Percentiles rank a stretch among this genome's conserved stretches.
Conservation (phyloP, 2,329 filamentous ascomycete species). For the Scleromitrula shiraiana region DNA sequence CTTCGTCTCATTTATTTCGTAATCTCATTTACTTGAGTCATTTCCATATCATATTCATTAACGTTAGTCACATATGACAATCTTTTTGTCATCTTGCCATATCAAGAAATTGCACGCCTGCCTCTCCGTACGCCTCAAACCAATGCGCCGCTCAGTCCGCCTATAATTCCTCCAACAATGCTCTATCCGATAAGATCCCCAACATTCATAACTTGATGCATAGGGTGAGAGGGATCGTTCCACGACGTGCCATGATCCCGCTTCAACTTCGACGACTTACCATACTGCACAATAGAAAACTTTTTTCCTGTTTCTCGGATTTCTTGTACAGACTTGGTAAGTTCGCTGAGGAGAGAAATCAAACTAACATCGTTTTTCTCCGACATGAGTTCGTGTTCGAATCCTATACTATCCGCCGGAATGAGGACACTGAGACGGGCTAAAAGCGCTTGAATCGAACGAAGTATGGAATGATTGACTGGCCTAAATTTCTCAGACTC, state of each 20-base stretch:
- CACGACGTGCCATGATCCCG: constrained; percentile 6
- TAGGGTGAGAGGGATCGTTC: not conserved
- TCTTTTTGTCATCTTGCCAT: constrained; percentile 2
- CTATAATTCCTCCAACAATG: not conserved
- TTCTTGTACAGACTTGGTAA: constrained; percentile 64
- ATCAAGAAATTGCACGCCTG: not conserved
- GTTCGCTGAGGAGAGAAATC: constrained; percentile 63
- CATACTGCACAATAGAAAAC: constrained; percentile 46
- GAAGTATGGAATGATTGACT: constrained; percentile 64
- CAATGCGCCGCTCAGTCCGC: not conserved
- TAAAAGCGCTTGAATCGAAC: constrained; percentile 80
- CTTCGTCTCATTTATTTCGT: constrained; percentile 7
- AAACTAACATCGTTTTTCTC: constrained; percentile 81
- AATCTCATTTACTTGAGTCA: constrained; percentile 4
- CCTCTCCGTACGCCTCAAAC: constrained; percentile 4
- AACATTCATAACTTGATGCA: constrained; percentile 10
- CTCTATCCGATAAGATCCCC: constrained; percentile 13
- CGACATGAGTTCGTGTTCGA: constrained; percentile 62
- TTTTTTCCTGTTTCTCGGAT: constrained; percentile 71
- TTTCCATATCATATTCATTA: too few species aligned
- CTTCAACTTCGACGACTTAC: constrained; percentile 7
- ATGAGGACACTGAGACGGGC: constrained; percentile 75
- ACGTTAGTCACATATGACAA: too few species aligned
- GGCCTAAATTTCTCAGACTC: constrained; percentile 21
- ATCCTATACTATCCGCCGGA: constrained; percentile 56